phyloP scores from a whole-genome alignment of 441 rosid species.

The Breynia disticha region DNA sequence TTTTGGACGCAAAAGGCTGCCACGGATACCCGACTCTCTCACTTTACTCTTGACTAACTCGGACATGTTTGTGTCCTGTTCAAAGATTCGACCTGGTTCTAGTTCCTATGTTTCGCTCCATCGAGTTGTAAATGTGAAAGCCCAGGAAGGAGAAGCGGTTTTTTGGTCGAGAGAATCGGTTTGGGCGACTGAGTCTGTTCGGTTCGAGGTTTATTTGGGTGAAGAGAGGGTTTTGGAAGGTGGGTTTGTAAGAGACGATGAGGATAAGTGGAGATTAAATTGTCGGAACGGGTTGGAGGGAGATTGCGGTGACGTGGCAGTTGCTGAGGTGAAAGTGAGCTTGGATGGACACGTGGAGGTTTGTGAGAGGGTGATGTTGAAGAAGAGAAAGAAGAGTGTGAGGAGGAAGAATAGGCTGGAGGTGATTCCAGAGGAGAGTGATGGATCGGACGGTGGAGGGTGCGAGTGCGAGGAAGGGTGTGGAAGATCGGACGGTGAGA shows the following conservation, averaged over 20 bases:
- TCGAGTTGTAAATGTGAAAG: constrained; percentile 28
- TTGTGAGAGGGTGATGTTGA: constrained; percentile 28
- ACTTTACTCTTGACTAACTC: constrained; percentile 52
- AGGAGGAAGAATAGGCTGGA: constrained; percentile 33
- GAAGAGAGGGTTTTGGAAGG: constrained; percentile 60
- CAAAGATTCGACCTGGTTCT: constrained; percentile 42
- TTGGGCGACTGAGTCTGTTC: constrained; percentile 40
- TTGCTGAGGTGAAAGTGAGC: constrained; percentile 42
- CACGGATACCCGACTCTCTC: constrained; percentile 43
- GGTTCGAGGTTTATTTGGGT: constrained; percentile 54
- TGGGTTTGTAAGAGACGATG: constrained; percentile 37
- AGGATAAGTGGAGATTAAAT: constrained; percentile 43
- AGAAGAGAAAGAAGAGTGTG: constrained; percentile 18
- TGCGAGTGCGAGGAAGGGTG: constrained; percentile 20
- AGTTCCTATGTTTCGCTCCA: constrained; percentile 53
- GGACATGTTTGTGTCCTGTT: constrained; percentile 43
- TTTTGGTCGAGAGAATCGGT: constrained; percentile 59
- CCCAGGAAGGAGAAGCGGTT: constrained; percentile 27
- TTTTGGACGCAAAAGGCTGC: constrained; percentile 16
- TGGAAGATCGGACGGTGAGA: constrained; percentile 16
- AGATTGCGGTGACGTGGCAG: neutral
- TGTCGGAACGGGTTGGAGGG: constrained; percentile 39
- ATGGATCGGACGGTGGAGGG: constrained; percentile 19
- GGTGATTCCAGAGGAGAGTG: constrained; percentile 68
- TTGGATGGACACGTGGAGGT: constrained; percentile 48